These are phyloP conservation scores for Penicillium argentinense DNA, from an alignment of 495 filamentous ascomycete genomes.

Conservation along the genomic window DNA sequence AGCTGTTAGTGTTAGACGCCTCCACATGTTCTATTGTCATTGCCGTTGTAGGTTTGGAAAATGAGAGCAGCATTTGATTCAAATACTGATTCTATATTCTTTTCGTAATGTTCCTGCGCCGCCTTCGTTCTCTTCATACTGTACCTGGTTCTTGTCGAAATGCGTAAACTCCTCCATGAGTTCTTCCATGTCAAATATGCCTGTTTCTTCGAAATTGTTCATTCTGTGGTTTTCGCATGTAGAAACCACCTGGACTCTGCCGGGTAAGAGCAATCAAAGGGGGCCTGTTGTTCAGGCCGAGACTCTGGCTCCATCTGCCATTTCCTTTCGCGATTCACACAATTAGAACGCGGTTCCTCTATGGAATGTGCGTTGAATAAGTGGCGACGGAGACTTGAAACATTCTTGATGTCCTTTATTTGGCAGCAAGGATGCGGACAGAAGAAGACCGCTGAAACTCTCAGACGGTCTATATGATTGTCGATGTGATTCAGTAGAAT, in stretches of 20 bases:
- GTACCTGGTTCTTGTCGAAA: neutral
- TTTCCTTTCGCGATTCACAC: conserved; percentile 7
- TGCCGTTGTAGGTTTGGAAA: too few relatives aligned
- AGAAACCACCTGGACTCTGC: too few relatives aligned
- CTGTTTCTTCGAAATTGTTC: neutral
- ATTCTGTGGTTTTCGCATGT: too few relatives aligned
- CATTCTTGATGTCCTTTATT: neutral
- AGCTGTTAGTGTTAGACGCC: too few relatives aligned
- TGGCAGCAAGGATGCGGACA: conserved; percentile 4
- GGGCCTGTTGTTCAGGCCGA: too few relatives aligned
- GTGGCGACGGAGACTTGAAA: neutral
- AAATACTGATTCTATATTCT: neutral
- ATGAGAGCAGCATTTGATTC: too few relatives aligned
- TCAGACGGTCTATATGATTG: neutral
- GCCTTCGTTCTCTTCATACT: neutral
- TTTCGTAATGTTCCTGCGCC: neutral
- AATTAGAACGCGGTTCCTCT: conserved; percentile 11
- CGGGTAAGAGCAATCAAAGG: too few relatives aligned
- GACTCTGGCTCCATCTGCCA: conserved; percentile 2
- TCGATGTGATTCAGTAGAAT: conserved; percentile 21
- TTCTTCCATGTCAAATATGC: neutral
- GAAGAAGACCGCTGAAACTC: neutral
- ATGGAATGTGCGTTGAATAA: conserved; percentile 9
- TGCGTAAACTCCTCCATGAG: neutral
- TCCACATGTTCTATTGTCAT: too few relatives aligned